phyloP scores from a whole-genome alignment of 768 basidiomycete species.

The Lentinus tigrinus region DNA sequence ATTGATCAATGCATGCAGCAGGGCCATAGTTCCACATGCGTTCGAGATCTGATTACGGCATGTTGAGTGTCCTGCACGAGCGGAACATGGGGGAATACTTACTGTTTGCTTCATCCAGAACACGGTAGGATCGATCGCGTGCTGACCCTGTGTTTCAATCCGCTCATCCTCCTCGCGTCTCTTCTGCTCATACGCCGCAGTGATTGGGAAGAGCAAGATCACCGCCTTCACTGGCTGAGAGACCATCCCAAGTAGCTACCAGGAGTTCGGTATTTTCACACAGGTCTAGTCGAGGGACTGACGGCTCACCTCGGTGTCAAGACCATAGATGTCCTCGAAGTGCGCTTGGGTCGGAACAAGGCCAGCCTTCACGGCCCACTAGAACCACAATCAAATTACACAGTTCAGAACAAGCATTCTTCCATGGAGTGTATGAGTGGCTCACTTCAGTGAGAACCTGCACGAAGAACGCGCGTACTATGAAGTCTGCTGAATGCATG shows the following conservation, averaged over 20 bases:
- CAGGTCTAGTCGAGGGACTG: neutral
- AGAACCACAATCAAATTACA: neutral
- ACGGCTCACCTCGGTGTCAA: slow-evolving; percentile 59
- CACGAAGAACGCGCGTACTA: neutral
- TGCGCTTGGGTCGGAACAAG: slow-evolving; percentile 46
- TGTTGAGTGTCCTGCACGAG: neutral
- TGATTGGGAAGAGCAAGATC: slow-evolving; percentile 79
- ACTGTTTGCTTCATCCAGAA: slow-evolving; percentile 94
- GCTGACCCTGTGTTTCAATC: slow-evolving; percentile 46
- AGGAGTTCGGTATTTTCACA: neutral
- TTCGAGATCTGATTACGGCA: slow-evolving; percentile 27
- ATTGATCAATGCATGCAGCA: slow-evolving; percentile 60
- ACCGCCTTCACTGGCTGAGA: slow-evolving; percentile 79
- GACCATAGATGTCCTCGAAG: slow-evolving; percentile 72
- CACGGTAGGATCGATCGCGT: slow-evolving; percentile 58
- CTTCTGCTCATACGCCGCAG: slow-evolving; percentile 46
- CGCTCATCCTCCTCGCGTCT: slow-evolving; percentile 59
- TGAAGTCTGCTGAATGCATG: neutral
- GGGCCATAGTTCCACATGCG: slow-evolving; percentile 31
- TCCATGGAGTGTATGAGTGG: neutral
- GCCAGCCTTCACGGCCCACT: slow-evolving; percentile 76
- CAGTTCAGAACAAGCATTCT: neutral
- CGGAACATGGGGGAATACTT: slow-evolving; percentile 16
- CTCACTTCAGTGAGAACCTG: slow-evolving; percentile 51
- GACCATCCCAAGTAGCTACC: slow-evolving; percentile 68